Conservation (phyloP, 1,284 basidiomycete genomes). For the Porodaedalea pini region DNA sequence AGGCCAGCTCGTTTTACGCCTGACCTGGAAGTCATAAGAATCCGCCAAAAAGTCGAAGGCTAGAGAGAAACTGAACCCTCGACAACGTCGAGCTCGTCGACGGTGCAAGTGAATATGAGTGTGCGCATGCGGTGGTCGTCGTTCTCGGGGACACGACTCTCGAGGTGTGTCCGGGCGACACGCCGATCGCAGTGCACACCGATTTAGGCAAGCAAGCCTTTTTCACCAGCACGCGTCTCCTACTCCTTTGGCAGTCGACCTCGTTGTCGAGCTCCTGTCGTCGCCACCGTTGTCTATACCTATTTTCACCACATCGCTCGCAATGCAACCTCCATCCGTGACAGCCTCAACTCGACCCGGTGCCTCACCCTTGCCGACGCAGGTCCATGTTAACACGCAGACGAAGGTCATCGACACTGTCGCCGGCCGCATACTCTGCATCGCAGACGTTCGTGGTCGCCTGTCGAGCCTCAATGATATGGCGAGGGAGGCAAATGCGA, state of each 20-base stretch:
- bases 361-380: conserved; percentile 50
- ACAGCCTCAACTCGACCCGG: conserved; percentile 56
- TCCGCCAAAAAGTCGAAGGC: background rate
- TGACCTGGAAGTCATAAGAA: conserved; percentile 8
- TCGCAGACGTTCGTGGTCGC: conserved; percentile 92
- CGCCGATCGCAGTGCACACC: background rate
- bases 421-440: conserved; percentile 89
- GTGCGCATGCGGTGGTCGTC: background rate
- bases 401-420: conserved; percentile 69
- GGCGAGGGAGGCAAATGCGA: conserved; percentile 84
- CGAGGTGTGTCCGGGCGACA: background rate
- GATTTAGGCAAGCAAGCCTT: background rate
- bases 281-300: conserved; percentile 23
- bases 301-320: conserved; percentile 35
- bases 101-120: background rate
- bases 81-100: conserved; percentile 5
- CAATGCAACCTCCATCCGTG: conserved; percentile 42
- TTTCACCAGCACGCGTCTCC: conserved; percentile 2
- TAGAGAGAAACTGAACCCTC: background rate
- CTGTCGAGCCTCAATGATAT: conserved; percentile 88
- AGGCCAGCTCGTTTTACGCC: conserved; percentile 34
- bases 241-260: too few species aligned
- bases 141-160: background rate
- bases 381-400: conserved; percentile 65
- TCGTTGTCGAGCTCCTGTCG: conserved; percentile 4